Percentiles rank a stretch among this genome's conserved stretches.
Conservation (phyloP, 108 stramenopile species). For the Cyclotella choctawhatcheeana region DNA sequence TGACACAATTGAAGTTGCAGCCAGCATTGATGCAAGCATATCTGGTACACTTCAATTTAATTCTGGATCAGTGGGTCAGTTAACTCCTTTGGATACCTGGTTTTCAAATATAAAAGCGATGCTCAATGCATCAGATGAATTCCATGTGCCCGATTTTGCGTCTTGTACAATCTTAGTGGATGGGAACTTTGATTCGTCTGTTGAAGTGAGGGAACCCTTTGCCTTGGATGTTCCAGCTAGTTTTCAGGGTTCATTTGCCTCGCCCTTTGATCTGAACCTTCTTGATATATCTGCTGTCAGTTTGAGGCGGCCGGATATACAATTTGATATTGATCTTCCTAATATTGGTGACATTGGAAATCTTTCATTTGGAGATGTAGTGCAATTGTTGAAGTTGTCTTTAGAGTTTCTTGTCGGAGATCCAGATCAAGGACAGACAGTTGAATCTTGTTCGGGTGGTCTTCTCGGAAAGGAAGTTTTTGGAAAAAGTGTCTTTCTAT, state of each 20-base stretch:
- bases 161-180: constrained; percentile 24
- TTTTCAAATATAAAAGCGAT: background rate
- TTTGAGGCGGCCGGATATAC: background rate
- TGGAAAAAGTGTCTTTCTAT: constrained; percentile 24
- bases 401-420: constrained; percentile 38
- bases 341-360: constrained; percentile 42
- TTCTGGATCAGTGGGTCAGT: background rate
- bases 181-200: constrained; percentile 25
- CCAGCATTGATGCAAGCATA: constrained; percentile 10
- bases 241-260: background rate
- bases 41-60: constrained; percentile 7
- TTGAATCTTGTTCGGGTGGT: constrained; percentile 53
- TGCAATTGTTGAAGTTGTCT: constrained; percentile 25
- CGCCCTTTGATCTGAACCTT: constrained; percentile 1
- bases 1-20: constrained; percentile 28
- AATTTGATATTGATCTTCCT: constrained; percentile 36
- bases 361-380: constrained; percentile 22
- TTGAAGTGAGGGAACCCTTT: constrained; percentile 14
- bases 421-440: constrained; percentile 27
- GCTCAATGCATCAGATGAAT: background rate
- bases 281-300: background rate
- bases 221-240: background rate
- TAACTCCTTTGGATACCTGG: background rate
- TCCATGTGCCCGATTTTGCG: constrained; percentile 23
- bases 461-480: constrained; percentile 29